Evolutionary conservation across 257 asterid genomes (phyloP).

Genomic region (Solanum pinnatisectum): DNA sequence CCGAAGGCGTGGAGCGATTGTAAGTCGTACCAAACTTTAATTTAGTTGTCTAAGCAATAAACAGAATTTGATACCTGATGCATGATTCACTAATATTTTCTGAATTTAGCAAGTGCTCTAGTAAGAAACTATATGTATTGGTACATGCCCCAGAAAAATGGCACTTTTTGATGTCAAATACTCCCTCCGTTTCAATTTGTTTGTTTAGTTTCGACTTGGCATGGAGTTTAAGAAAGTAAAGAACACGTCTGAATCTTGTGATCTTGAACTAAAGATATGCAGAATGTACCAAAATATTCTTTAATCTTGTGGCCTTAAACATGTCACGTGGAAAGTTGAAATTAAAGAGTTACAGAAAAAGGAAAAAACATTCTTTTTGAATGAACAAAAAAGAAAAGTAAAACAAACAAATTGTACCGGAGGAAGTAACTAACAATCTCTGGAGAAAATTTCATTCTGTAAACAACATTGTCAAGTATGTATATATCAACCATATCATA

Average conservation of each 20-base stretch:
- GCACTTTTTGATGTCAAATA: neutral
- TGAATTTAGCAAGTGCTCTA: neutral
- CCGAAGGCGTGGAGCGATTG: constrained; percentile 69
- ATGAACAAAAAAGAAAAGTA: neutral
- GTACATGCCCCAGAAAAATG: neutral
- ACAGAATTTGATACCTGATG: neutral
- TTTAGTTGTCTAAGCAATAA: neutral
- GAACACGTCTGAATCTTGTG: neutral
- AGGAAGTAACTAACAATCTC: neutral
- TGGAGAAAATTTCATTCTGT: neutral
- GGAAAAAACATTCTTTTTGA: neutral
- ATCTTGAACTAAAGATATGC: neutral
- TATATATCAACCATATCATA: neutral
- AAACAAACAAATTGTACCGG: neutral
- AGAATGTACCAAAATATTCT: too few relatives aligned
- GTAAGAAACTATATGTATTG: neutral
- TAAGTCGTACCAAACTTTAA: constrained; percentile 19
- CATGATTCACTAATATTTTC: neutral
- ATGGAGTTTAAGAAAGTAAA: neutral
- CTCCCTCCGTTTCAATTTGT: too few relatives aligned
- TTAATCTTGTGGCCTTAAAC: neutral
- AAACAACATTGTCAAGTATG: neutral
- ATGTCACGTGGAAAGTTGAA: neutral
- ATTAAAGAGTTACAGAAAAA: neutral
- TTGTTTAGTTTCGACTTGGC: neutral